Evolutionary conservation across 1,139 yeast genomes (phyloP).

Genomic region (Suhomyces ambrosiae): DNA sequence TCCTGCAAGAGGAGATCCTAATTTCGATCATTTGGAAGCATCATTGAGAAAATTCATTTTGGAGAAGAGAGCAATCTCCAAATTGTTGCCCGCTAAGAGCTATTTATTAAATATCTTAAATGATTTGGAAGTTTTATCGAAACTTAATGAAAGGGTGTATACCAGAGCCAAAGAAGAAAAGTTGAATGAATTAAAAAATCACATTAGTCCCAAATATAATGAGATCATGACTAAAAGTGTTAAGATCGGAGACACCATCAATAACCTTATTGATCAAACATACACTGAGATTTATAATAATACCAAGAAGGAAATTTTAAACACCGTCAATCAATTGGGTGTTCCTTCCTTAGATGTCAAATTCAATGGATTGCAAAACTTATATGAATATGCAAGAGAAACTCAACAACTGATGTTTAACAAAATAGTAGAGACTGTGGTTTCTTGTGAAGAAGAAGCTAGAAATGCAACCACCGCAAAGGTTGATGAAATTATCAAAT

Average conservation of each 20-base stretch:
- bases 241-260: conserved; percentile 60
- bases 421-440: conserved; percentile 64
- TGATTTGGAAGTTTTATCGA: conserved; percentile 66
- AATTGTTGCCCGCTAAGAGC: conserved; percentile 88
- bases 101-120: conserved; percentile 67
- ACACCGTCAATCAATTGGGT: conserved; percentile 60
- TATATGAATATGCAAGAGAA: conserved; percentile 68
- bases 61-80: conserved; percentile 86
- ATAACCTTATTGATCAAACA: conserved; percentile 61
- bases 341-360: conserved; percentile 50
- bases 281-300: conserved; percentile 61
- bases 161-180: conserved; percentile 49
- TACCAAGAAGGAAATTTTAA: conserved; percentile 56
- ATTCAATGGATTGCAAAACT: conserved; percentile 64
- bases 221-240: conserved; percentile 53
- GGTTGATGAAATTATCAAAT: conserved; percentile 62
- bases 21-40: conserved; percentile 83
- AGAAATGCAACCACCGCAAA: conserved; percentile 57
- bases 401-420: conserved; percentile 72
- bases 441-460: conserved; percentile 67
- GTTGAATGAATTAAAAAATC: conserved; percentile 46
- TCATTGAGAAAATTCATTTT: conserved; percentile 83
- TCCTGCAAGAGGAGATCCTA: conserved; percentile 42
- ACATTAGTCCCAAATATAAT: conserved; percentile 67
- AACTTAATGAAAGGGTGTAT: conserved; percentile 61